Conservation (phyloP, 2,329 filamentous ascomycete species). For the Monosporascus sp. region DNA sequence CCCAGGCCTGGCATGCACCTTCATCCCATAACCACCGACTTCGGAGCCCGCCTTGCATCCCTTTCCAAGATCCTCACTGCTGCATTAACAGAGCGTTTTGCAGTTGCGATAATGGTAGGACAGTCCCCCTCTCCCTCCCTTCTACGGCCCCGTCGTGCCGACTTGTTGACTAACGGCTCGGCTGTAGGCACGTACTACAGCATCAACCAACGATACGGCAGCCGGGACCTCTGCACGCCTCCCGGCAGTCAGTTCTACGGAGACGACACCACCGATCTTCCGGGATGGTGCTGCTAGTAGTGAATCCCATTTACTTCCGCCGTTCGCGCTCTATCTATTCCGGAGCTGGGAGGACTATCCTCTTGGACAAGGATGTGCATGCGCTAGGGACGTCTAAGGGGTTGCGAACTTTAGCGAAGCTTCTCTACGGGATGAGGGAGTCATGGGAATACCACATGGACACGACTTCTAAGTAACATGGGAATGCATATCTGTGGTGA, state of each 20-base stretch:
- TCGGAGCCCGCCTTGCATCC: background rate
- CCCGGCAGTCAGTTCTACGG: constrained; percentile 13
- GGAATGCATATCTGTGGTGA: too few species aligned
- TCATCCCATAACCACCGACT: background rate
- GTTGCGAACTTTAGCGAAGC: too few species aligned
- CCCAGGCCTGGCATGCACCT: background rate
- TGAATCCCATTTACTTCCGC: background rate
- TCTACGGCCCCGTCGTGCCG: background rate
- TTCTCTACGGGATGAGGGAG: too few species aligned
- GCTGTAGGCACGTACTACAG: constrained; percentile 17
- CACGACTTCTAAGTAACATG: too few species aligned
- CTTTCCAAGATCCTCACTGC: background rate
- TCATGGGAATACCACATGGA: too few species aligned
- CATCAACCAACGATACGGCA: constrained; percentile 10
- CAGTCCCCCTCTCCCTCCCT: constrained; percentile 4
- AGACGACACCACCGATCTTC: constrained; percentile 11
- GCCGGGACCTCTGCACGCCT: constrained; percentile 9
- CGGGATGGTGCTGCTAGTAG: constrained; percentile 16
- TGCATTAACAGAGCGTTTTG: background rate
- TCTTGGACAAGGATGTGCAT: background rate
- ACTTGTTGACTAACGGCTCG: background rate
- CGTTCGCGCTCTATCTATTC: background rate
- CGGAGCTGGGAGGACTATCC: too few species aligned
- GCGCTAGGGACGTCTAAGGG: background rate
- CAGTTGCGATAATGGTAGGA: constrained; percentile 4